Conservation (phyloP, 164 flowering plant genomes). For the Berberis thunbergii region DNA sequence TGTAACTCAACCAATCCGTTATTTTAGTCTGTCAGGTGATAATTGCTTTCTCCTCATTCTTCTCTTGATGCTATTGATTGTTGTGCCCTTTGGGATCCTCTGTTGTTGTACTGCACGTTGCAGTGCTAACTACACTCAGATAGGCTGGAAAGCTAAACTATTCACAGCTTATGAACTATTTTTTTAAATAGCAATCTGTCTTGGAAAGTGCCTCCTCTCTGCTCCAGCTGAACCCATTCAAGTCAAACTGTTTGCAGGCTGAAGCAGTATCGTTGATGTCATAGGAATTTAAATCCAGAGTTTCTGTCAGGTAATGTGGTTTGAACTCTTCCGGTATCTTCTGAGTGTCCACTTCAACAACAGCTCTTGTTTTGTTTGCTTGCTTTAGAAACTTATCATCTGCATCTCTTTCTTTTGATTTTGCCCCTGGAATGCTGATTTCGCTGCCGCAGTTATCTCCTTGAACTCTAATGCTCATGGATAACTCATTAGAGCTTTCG, state of each 20-base stretch:
- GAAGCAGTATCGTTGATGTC: conserved; percentile 43
- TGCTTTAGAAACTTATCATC: conserved; percentile 17
- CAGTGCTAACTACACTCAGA: too few relatives aligned
- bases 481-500: conserved; percentile 33
- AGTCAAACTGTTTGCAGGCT: conserved; percentile 41
- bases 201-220: conserved; percentile 16
- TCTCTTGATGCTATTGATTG: too few relatives aligned
- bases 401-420: conserved; percentile 18
- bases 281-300: conserved; percentile 60
- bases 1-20: too few relatives aligned
- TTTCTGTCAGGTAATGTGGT: conserved; percentile 29
- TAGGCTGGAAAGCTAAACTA: too few relatives aligned
- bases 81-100: too few relatives aligned
- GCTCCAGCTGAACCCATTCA: conserved; percentile 83
- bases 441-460: conserved; percentile 9
- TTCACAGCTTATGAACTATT: too few relatives aligned
- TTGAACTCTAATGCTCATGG: conserved; percentile 46
- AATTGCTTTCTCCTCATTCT: too few relatives aligned
- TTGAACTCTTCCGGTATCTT: conserved; percentile 17
- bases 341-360: conserved; percentile 25
- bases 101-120: too few relatives aligned
- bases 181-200: too few relatives aligned
- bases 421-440: conserved; percentile 19
- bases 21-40: too few relatives aligned
- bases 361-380: conserved; percentile 8